Evolutionary conservation across 2,329 filamentous ascomycete genomes (phyloP).

Genomic region (Hypoxylon sp.): DNA sequence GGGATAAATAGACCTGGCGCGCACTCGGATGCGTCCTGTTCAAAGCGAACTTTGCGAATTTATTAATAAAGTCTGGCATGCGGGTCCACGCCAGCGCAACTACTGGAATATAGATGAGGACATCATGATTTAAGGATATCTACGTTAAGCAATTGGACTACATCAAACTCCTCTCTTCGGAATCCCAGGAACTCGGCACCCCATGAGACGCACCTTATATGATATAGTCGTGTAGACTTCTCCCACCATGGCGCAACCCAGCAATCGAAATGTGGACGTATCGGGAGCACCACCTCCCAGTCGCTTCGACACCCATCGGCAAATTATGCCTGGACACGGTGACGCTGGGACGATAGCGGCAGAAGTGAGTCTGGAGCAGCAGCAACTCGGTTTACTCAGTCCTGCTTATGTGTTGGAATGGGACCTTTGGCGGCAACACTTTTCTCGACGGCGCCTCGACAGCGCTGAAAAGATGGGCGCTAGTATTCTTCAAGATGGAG

Average conservation of each 20-base stretch:
- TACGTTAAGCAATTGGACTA: not conserved
- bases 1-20: not conserved
- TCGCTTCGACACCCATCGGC: not conserved
- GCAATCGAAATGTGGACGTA: not conserved
- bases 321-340: not conserved
- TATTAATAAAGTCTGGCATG: not conserved
- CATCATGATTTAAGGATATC: constrained; percentile 3
- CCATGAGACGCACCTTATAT: not conserved
- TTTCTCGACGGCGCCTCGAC: constrained; percentile 29
- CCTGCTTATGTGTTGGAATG: constrained; percentile 47
- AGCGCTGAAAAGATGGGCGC: constrained; percentile 39
- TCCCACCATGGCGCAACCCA: constrained; percentile 12
- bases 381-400: constrained; percentile 23
- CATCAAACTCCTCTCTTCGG: not conserved
- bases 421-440: constrained; percentile 17
- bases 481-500: constrained; percentile 11
- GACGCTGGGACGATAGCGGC: not conserved
- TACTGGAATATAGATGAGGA: not conserved
- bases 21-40: too few relatives aligned
- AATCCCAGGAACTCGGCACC: not conserved
- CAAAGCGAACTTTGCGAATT: not conserved
- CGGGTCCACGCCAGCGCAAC: not conserved
- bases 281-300: constrained; percentile 9
- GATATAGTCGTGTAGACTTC: not conserved
- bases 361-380: constrained; percentile 12